Conservation (phyloP, 1,139 yeast species). For the Pichia sp. region DNA sequence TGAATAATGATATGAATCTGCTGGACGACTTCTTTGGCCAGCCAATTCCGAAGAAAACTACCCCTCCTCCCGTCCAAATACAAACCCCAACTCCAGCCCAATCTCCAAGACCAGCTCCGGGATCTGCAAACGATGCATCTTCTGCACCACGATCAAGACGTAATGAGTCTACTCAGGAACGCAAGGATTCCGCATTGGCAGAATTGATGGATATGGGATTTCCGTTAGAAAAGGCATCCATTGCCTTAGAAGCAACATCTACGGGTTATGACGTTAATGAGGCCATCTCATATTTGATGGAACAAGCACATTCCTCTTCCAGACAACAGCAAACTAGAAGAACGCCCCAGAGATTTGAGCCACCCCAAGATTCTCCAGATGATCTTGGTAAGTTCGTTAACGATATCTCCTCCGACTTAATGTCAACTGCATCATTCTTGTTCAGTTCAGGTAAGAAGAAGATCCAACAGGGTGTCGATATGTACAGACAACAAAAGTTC, state of each 20-base stretch:
- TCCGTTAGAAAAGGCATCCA: constrained; percentile 55
- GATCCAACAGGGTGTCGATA: constrained; percentile 63
- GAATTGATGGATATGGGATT: constrained; percentile 83
- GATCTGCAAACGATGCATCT: background rate
- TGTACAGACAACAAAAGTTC: constrained; percentile 44
- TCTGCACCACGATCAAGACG: background rate
- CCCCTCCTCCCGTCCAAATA: too few species aligned
- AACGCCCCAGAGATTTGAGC: background rate
- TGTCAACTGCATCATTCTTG: constrained; percentile 60
- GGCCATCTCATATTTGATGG: constrained; percentile 71
- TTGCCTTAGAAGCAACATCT: constrained; percentile 53
- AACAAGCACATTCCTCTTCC: constrained; percentile 41
- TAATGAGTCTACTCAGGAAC: background rate
- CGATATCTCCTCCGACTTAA: constrained; percentile 61
- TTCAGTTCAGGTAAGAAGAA: constrained; percentile 62
- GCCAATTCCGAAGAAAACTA: constrained; percentile 1
- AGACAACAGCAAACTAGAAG: background rate
- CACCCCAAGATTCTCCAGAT: constrained; percentile 7
- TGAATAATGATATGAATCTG: constrained; percentile 10
- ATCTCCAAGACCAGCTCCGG: background rate
- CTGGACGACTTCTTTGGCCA: constrained; percentile 23
- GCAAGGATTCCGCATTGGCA: constrained; percentile 57
- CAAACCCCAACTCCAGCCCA: background rate
- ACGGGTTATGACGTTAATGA: constrained; percentile 61
- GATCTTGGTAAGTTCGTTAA: constrained; percentile 48